Evolutionary conservation across 306 rosid genomes (phyloP).

Genomic region (Pterocarpus macrocarpus): DNA sequence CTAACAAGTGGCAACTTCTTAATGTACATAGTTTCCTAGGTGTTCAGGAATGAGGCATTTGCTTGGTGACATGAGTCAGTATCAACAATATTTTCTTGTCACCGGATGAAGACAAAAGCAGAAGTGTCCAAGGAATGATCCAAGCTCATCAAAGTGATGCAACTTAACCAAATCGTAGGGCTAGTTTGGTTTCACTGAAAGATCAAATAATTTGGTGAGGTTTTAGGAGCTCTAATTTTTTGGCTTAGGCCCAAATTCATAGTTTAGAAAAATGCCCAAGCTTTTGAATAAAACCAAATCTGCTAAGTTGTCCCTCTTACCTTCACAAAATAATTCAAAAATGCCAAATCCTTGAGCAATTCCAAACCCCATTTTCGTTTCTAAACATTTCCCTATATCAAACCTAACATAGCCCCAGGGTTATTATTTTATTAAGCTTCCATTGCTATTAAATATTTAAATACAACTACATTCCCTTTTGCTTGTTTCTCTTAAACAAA

Average conservation of each 20-base stretch:
- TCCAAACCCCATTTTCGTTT: not conserved
- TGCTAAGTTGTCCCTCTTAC: not conserved
- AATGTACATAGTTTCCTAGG: constrained; percentile 12
- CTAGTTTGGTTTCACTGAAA: constrained; percentile 35
- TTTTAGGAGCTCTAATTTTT: not conserved
- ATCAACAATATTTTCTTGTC: constrained; percentile 12
- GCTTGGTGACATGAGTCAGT: constrained; percentile 33
- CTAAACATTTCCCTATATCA: not conserved
- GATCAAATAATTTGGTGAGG: constrained; percentile 2
- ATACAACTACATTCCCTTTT: not conserved
- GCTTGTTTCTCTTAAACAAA: not conserved
- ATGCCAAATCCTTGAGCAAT: constrained; percentile 25
- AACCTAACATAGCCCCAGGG: not conserved
- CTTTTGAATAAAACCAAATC: constrained; percentile 26
- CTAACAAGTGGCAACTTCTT: constrained; percentile 34
- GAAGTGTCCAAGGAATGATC: constrained; percentile 24
- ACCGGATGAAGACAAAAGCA: constrained; percentile 3
- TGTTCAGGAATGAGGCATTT: constrained; percentile 5
- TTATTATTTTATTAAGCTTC: constrained; percentile 27
- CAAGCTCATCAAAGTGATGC: constrained; percentile 35
- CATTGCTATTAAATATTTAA: constrained; percentile 1
- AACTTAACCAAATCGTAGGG: constrained; percentile 37
- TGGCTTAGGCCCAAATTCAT: not conserved
- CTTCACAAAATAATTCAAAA: constrained; percentile 19
- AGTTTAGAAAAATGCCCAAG: constrained; percentile 36